Evolutionary conservation across 352 stramenopile genomes (phyloP), one percentile per base, ranked within the genome.

Genomic region (Elongisporangium undulatum): DNA sequence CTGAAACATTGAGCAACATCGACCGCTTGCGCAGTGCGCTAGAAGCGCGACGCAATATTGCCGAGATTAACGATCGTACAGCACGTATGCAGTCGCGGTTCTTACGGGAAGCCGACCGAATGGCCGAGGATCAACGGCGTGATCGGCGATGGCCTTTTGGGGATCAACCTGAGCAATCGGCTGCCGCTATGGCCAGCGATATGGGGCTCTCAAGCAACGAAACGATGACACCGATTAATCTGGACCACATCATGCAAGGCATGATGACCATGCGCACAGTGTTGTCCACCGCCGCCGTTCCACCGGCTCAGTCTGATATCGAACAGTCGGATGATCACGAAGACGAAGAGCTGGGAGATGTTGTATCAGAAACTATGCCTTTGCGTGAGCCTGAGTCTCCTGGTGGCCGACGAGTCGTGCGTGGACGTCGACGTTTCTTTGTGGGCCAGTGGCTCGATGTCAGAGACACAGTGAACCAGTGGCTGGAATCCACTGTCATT

Each of bases 391-490:
- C 13, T 7, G 59, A 41, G 1, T 64, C 57, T 23, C 62, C 58
- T 53, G 19, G 2, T 8, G 49, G 20, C 7, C 49, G 51, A 16
- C 15, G 26, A 13, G 54, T 67, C 3, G 67, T 58, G 1, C 75
- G 83, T 34, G 68, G 74, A 2, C 71, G 64, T 1, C 69, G 84
- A 8, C 74, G 69, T 17, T 92, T 94, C 60, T 91, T 89, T 62
- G 75, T 96, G 20, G 96, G 96, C 0, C 97, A 99, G 69, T 99
- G 96, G 96, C 72, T 99, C 4, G 96, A 99, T 73, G 94, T 97
- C 23, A 90, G 97, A 58, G 97, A 99, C 70, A 99, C 97, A 0
- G 96, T 99, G 23, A 97, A 98, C 71, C 96, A 99, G 61, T 99
- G 97, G 97, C 74, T 99, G 1, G 97, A 99, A 79, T 96, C 94